These are phyloP conservation scores for Ustilago sp. DNA, from an alignment of 1,284 basidiomycete species.

Conservation along the genomic window DNA sequence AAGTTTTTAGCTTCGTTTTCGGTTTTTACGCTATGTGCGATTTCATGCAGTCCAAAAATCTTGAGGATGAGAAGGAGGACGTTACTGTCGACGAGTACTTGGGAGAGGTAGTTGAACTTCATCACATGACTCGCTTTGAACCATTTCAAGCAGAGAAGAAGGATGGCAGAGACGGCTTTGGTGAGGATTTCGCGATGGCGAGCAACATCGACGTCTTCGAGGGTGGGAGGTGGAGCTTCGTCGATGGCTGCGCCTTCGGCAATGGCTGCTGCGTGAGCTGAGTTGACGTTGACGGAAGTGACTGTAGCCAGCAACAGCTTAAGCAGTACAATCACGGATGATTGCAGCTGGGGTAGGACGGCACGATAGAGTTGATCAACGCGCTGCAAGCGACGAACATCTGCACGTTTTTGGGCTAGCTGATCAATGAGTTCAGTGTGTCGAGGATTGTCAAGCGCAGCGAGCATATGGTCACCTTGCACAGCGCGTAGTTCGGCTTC, in stretches of 20 bases:
- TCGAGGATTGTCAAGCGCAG: conserved; percentile 59
- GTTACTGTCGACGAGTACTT: conserved; percentile 93
- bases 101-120: conserved; percentile 97
- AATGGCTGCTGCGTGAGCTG: conserved; percentile 63
- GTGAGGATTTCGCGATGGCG: conserved; percentile 97
- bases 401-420: conserved; percentile 59
- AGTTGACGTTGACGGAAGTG: conserved; percentile 65
- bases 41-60: conserved; percentile 97
- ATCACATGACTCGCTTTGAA: conserved; percentile 91
- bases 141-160: conserved; percentile 93
- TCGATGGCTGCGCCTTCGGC: conserved; percentile 61
- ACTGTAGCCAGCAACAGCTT: conserved; percentile 67
- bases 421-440: conserved; percentile 44
- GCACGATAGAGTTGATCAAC: conserved; percentile 64
- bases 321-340: conserved; percentile 66
- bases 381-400: conserved; percentile 60
- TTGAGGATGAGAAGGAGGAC: conserved; percentile 93
- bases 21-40: conserved; percentile 82
- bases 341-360: conserved; percentile 63
- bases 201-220: conserved; percentile 94
- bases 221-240: conserved; percentile 77
- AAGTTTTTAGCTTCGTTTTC: conserved; percentile 83
- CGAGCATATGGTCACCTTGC: conserved; percentile 60
- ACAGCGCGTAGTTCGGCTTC: conserved; percentile 53
- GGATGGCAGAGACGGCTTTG: conserved; percentile 94